Conservation (phyloP, 306 rosid genomes). For the Argentina anserina region DNA sequence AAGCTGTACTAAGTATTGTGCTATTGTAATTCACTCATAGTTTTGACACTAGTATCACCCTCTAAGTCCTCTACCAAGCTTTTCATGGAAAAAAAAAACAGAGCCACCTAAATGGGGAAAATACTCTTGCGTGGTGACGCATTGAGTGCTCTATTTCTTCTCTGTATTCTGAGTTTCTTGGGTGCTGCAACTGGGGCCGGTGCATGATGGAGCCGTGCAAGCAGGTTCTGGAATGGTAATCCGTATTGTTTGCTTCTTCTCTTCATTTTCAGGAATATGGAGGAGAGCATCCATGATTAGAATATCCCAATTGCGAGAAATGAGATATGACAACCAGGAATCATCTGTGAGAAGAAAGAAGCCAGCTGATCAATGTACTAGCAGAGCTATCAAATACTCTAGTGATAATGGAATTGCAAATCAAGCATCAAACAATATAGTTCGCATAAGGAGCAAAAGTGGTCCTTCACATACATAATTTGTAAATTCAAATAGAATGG, state of each 20-base stretch:
- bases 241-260: constrained; percentile 54
- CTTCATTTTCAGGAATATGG: constrained; percentile 79
- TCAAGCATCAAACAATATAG: not conserved
- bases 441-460: not conserved
- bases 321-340: constrained; percentile 64
- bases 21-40: not conserved
- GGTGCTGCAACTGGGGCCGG: constrained; percentile 44
- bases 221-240: constrained; percentile 47
- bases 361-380: not conserved
- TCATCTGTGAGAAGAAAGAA: constrained; percentile 48
- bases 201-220: constrained; percentile 35
- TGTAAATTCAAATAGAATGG: not conserved
- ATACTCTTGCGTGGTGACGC: constrained; percentile 13
- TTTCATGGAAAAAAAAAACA: not conserved
- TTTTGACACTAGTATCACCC: not conserved
- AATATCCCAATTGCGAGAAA: constrained; percentile 81
- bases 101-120: not conserved
- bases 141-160: constrained; percentile 38
- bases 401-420: not conserved
- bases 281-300: constrained; percentile 89
- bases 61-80: not conserved
- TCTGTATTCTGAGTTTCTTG: constrained; percentile 33
- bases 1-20: not conserved
- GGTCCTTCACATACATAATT: not conserved
- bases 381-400: not conserved